Evolutionary conservation across 768 basidiomycete species (phyloP).

Genomic region (Cystobasidiopsis lactophilus): DNA sequence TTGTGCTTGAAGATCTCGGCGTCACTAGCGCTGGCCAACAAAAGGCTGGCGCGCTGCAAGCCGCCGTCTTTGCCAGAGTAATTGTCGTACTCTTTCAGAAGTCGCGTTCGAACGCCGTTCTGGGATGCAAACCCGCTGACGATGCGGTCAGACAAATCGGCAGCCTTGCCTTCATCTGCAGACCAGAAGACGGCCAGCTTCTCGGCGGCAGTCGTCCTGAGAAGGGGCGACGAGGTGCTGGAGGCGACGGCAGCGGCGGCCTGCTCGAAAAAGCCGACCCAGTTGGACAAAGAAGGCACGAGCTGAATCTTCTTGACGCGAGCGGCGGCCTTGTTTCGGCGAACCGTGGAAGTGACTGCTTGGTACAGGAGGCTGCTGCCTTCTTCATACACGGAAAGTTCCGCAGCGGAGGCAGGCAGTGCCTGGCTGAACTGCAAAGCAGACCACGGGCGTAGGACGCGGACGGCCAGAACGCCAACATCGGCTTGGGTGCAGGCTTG

Average conservation of each 20-base stretch:
- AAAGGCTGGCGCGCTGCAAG: slow-evolving; percentile 41
- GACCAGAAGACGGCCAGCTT: slow-evolving; percentile 23
- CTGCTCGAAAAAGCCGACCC: slow-evolving; percentile 26
- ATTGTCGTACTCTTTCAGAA: slow-evolving; percentile 47
- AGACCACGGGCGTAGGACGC: slow-evolving; percentile 67
- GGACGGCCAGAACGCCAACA: slow-evolving; percentile 46
- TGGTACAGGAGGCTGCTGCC: slow-evolving; percentile 21
- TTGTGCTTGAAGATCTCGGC: slow-evolving; percentile 17
- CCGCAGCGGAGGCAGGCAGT: slow-evolving; percentile 38
- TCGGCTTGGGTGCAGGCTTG: slow-evolving; percentile 28
- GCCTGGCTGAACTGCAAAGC: slow-evolving; percentile 38
- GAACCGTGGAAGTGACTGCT: slow-evolving; percentile 17
- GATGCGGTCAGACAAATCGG: slow-evolving; percentile 13
- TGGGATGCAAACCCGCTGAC: slow-evolving; percentile 26
- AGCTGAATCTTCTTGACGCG: slow-evolving; percentile 17
- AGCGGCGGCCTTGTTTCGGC: slow-evolving; percentile 19
- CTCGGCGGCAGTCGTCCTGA: slow-evolving; percentile 25
- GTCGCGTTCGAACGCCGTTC: slow-evolving; percentile 35
- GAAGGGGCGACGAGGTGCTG: slow-evolving; percentile 32
- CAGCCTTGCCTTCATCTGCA: slow-evolving; percentile 14
- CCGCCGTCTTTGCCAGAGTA: slow-evolving; percentile 44
- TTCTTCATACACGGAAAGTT: slow-evolving; percentile 56
- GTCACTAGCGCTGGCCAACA: slow-evolving; percentile 35
- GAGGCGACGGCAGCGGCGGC: slow-evolving; percentile 41
- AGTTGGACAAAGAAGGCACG: slow-evolving; percentile 16